Evolutionary conservation across 2,329 filamentous ascomycete genomes (phyloP).

Genomic region (Alternaria novae-zelandiae): DNA sequence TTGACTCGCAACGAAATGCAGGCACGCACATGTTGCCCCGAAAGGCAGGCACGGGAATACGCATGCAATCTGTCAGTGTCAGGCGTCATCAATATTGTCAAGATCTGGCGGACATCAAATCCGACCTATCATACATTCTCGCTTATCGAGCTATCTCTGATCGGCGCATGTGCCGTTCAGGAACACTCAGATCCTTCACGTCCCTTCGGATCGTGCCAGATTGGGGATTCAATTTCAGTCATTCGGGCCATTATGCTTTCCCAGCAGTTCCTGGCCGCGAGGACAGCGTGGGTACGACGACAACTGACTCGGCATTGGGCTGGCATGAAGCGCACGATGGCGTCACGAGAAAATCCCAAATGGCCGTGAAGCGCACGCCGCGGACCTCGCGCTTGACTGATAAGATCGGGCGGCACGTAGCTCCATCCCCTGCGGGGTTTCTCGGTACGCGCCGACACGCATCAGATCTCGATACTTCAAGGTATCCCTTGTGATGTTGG

Average conservation of each 20-base stretch:
- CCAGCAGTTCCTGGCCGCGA: not conserved
- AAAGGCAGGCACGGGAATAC: slow-evolving; percentile 1
- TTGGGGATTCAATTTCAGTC: not conserved
- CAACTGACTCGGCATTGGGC: slow-evolving; percentile 1
- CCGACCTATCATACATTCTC: slow-evolving; percentile 15
- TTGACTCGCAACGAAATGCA: slow-evolving; percentile 9
- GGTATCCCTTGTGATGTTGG: not conserved
- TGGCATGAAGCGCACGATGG: slow-evolving; percentile 5
- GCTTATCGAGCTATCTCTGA: slow-evolving; percentile 13
- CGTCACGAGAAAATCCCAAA: slow-evolving; percentile 5
- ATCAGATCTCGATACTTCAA: not conserved
- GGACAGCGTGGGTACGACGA: not conserved
- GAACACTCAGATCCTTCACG: not conserved
- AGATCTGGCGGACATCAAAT: not conserved
- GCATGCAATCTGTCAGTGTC: slow-evolving; percentile 4
- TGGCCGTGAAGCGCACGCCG: not conserved
- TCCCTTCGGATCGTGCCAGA: slow-evolving; percentile 1
- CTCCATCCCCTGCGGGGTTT: slow-evolving; percentile 1
- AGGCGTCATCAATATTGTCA: slow-evolving; percentile 14
- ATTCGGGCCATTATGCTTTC: not conserved
- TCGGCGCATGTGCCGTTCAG: not conserved
- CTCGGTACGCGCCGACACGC: slow-evolving; percentile 10
- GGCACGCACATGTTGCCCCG: slow-evolving; percentile 3
- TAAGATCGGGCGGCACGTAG: not conserved
- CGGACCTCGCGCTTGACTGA: not conserved